A percentile compares a stretch with the other conserved stretches of the same genome.
Conservation (phyloP, 163 green algal species). For the Volvox carteri region DNA sequence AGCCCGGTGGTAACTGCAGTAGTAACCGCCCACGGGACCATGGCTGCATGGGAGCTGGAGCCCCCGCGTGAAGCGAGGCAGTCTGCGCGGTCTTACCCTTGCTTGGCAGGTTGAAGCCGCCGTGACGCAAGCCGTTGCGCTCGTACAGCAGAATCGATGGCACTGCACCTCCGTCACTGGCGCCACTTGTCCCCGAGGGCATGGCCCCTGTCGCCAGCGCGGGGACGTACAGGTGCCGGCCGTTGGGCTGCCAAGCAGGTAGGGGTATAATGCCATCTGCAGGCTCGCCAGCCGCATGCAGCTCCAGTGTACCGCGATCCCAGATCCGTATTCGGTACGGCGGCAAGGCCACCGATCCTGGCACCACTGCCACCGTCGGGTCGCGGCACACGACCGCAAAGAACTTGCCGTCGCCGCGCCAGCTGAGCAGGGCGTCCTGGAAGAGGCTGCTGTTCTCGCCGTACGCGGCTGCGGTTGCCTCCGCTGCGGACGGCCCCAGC, state of each 20-base stretch:
- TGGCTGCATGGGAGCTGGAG: background rate
- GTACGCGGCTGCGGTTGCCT: background rate
- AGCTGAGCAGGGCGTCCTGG: slow-evolving; percentile 73
- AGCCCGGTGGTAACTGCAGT: no score
- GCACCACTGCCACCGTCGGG: background rate
- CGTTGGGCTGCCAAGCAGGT: slow-evolving; percentile 93
- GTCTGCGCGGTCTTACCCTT: background rate
- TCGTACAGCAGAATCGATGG: slow-evolving; percentile 86
- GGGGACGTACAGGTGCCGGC: slow-evolving; percentile 85
- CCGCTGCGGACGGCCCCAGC: slow-evolving; percentile 11
- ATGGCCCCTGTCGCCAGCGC: background rate
- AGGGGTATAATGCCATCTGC: slow-evolving; percentile 69
- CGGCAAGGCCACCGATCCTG: background rate
- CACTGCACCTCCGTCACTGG: slow-evolving; percentile 40
- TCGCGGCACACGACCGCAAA: slow-evolving; percentile 74
- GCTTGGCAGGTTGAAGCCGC: slow-evolving; percentile 76
- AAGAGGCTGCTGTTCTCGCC: background rate
- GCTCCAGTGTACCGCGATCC: slow-evolving; percentile 74
- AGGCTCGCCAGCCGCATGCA: slow-evolving; percentile 78
- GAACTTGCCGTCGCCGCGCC: slow-evolving; percentile 89
- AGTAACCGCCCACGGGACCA: no score
- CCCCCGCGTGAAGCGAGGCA: background rate
- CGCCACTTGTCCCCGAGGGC: background rate
- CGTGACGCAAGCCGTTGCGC: slow-evolving; percentile 90
- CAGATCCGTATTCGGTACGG: slow-evolving; percentile 72